These are phyloP conservation scores for Senecio squalidus DNA, from an alignment of 140 eudicot species.

Conservation along the genomic window DNA sequence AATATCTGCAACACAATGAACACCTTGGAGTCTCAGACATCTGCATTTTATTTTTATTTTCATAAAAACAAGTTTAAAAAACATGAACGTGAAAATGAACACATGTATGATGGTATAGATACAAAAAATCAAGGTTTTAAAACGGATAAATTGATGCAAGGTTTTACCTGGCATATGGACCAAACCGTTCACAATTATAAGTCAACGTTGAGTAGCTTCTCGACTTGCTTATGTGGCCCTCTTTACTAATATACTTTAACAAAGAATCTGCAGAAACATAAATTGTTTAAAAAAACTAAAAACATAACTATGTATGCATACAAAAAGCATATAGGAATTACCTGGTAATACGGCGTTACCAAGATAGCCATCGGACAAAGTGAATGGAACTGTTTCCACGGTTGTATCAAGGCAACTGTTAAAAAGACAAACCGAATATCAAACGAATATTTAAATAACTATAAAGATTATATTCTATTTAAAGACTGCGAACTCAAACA, in stretches of 20 bases:
- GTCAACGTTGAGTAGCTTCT: slow-evolving; percentile 36
- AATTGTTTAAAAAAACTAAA: background rate
- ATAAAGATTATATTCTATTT: background rate
- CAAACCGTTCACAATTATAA: slow-evolving; percentile 60
- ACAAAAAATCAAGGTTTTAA: too few species aligned
- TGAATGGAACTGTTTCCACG: slow-evolving; percentile 59
- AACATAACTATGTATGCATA: background rate
- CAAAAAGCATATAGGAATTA: slow-evolving; percentile 4
- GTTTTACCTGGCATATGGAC: slow-evolving; percentile 53
- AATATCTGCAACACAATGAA: slow-evolving; percentile 46
- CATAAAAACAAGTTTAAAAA: background rate
- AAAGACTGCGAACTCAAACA: slow-evolving; percentile 10
- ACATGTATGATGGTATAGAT: background rate
- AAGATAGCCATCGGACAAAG: slow-evolving; percentile 52
- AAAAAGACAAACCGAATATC: slow-evolving; percentile 8
- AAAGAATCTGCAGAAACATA: slow-evolving; percentile 35
- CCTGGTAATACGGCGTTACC: slow-evolving; percentile 61
- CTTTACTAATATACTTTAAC: slow-evolving; percentile 34
- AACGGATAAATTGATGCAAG: background rate
- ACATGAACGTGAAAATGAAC: background rate
- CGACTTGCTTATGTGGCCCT: slow-evolving; percentile 17
- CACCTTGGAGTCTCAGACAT: slow-evolving; percentile 56
- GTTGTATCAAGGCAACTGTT: slow-evolving; percentile 78
- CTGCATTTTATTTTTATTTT: slow-evolving; percentile 37
- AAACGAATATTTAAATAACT: too few species aligned